Evolutionary conservation across 2,329 filamentous ascomycete species (phyloP).

Genomic region (Sporothrix globosa): DNA sequence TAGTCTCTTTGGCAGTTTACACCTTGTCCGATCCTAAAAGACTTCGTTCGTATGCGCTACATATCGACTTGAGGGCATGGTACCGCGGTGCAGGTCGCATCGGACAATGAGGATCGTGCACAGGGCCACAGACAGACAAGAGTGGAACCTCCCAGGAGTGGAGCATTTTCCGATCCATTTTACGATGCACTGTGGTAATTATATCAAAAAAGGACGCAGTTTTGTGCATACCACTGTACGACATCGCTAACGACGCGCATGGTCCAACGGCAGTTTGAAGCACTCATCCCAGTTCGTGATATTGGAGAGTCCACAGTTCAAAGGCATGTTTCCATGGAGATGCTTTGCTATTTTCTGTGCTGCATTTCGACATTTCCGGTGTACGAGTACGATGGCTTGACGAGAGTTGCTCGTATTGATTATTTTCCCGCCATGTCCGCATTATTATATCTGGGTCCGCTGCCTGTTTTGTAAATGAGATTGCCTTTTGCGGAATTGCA

Average conservation of each 20-base stretch:
- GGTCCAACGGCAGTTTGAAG: slow-evolving; percentile 19
- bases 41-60: slow-evolving; percentile 5
- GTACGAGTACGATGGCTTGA: not conserved
- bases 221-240: not conserved
- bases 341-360: not conserved
- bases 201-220: not conserved
- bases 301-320: not conserved
- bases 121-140: not conserved
- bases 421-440: not conserved
- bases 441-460: not conserved
- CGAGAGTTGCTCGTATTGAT: not conserved
- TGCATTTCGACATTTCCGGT: not conserved
- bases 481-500: not conserved
- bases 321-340: slow-evolving; percentile 1
- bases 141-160: not conserved
- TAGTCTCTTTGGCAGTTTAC: not conserved
- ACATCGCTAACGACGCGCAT: not conserved
- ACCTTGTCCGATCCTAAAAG: too few relatives aligned
- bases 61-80: not conserved
- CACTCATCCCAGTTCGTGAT: not conserved
- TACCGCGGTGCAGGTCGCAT: not conserved
- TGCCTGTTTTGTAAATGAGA: slow-evolving; percentile 17
- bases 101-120: not conserved
- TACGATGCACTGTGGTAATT: slow-evolving; percentile 18
- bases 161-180: slow-evolving; percentile 1